phyloP scores from a whole-genome alignment of 73 alveolate genomes.

The Tetrahymena borealis region DNA sequence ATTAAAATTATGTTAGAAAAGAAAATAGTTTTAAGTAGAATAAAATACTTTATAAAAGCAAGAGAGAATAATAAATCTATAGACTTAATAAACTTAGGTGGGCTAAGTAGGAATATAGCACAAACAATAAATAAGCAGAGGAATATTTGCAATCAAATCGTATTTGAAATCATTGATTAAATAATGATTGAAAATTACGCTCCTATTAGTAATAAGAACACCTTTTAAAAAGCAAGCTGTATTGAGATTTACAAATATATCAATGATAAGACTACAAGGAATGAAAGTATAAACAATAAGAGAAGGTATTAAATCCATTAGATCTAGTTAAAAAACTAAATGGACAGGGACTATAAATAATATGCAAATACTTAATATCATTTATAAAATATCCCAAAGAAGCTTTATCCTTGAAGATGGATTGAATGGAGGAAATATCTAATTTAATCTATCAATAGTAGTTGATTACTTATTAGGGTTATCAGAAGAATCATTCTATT shows the following conservation, averaged over 20 bases:
- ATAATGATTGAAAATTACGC: background rate
- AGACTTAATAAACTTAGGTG: background rate
- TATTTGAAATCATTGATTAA: background rate
- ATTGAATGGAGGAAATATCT: background rate
- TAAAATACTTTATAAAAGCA: background rate
- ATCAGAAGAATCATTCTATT: too few species aligned
- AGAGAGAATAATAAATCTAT: background rate
- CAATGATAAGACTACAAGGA: background rate
- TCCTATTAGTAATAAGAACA: background rate
- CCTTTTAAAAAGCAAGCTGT: background rate
- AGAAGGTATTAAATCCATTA: background rate
- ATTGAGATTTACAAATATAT: background rate
- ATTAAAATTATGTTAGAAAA: too few species aligned
- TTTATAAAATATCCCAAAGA: background rate
- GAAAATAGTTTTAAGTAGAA: too few species aligned
- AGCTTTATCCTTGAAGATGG: background rate
- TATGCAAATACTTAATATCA: background rate
- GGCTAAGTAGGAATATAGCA: background rate
- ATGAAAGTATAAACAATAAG: background rate
- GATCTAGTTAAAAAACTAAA: background rate
- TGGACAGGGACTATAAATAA: background rate
- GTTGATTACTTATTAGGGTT: background rate
- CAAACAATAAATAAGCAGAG: background rate
- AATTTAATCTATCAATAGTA: background rate
- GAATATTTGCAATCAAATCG: background rate